Evolutionary conservation across 805 yeast genomes (phyloP).

Genomic region (Diddensiella santjacobensis): DNA sequence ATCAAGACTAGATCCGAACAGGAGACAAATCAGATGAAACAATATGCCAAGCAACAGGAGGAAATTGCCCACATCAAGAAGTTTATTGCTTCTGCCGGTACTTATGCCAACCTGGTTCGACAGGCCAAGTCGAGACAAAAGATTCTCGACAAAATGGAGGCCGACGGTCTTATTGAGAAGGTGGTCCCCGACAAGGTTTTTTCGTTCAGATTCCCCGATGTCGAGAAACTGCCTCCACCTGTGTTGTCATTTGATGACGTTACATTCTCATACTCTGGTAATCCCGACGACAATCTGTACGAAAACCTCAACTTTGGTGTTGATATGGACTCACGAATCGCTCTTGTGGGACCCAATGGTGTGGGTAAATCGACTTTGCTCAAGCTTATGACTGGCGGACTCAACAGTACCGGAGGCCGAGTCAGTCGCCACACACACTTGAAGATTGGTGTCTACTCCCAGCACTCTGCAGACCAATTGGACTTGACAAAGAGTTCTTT

Average conservation of each 20-base stretch:
- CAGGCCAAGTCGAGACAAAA: constrained; percentile 99
- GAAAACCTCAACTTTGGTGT: constrained; percentile 93
- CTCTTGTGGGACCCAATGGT: constrained; percentile 98
- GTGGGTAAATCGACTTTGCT: constrained; percentile 95
- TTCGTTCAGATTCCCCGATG: constrained; percentile 89
- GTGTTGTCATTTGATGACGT: constrained; percentile 95
- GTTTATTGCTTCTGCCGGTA: constrained; percentile 99
- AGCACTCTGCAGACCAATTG: constrained; percentile 97
- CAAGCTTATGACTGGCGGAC: constrained; percentile 93
- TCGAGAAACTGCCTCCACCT: constrained; percentile 98
- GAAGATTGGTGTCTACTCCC: constrained; percentile 97
- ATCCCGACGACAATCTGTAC: constrained; percentile 81
- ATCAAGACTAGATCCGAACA: constrained; percentile 88
- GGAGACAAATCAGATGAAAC: constrained; percentile 98
- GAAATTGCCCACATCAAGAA: constrained; percentile 97
- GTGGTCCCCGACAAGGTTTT: constrained; percentile 92
- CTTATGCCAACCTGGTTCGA: constrained; percentile 96
- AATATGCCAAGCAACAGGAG: constrained; percentile 95
- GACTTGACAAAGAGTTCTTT: constrained; percentile 93
- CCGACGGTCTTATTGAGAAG: constrained; percentile 89
- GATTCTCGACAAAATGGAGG: constrained; percentile 99
- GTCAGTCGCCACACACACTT: constrained; percentile 96
- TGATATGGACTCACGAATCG: constrained; percentile 98
- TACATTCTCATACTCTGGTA: constrained; percentile 75
- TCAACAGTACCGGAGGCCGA: constrained; percentile 88